phyloP scores from a whole-genome alignment of 139 green algal species.

The Chlorella sp. region DNA sequence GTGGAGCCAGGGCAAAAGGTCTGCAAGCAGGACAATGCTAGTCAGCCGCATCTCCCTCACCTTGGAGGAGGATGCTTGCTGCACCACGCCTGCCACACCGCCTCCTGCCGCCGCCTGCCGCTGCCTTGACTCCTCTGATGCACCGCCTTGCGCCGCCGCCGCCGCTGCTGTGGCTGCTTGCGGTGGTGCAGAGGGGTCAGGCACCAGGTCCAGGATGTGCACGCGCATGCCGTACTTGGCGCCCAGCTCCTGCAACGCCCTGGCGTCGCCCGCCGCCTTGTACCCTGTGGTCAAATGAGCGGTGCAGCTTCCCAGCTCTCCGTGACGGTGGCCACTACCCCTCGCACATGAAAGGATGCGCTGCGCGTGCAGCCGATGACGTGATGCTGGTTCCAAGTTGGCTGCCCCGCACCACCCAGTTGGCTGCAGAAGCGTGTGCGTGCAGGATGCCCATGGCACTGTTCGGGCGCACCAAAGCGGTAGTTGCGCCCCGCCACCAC shows the following conservation, averaged over 20 bases:
- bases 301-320: too few relatives aligned
- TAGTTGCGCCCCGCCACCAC: conserved; percentile 87
- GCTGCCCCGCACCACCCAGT: too few relatives aligned
- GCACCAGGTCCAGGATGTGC: conserved; percentile 47
- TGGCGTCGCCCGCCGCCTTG: conserved; percentile 63
- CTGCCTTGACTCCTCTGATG: neutral
- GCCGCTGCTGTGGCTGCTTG: neutral
- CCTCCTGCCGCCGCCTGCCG: neutral
- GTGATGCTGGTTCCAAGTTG: too few relatives aligned
- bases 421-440: too few relatives aligned
- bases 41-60: neutral
- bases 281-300: conserved; percentile 58
- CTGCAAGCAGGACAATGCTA: neutral
- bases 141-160: neutral
- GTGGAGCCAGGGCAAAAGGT: neutral
- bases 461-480: conserved; percentile 84
- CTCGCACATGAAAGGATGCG: too few relatives aligned
- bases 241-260: conserved; percentile 46
- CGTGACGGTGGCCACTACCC: too few relatives aligned
- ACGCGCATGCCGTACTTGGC: conserved; percentile 44
- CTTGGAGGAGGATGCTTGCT: neutral
- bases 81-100: neutral
- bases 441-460: too few relatives aligned
- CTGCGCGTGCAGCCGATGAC: too few relatives aligned
- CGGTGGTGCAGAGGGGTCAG: neutral